phyloP scores from a whole-genome alignment of 345 rosid species.

The Reutealis trisperma region DNA sequence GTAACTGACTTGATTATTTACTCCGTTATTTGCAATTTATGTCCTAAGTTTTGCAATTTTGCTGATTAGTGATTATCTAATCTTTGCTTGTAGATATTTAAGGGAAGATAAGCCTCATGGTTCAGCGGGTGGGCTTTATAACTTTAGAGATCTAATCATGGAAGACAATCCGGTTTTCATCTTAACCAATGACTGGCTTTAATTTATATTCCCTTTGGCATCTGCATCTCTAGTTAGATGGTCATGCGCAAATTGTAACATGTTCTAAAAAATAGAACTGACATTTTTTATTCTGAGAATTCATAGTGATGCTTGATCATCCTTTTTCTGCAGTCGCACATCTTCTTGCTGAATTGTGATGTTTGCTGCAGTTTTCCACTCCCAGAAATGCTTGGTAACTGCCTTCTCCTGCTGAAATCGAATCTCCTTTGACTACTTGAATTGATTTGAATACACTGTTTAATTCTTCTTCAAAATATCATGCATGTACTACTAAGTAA shows the following conservation, averaged over 20 bases:
- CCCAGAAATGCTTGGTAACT: slow-evolving; percentile 67
- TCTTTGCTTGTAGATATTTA: slow-evolving; percentile 25
- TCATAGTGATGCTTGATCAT: slow-evolving; percentile 10
- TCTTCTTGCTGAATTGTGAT: slow-evolving; percentile 78
- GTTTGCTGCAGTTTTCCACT: slow-evolving; percentile 95
- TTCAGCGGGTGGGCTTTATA: slow-evolving; percentile 39
- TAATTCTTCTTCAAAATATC: neutral
- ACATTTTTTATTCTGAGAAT: neutral
- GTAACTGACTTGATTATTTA: slow-evolving; percentile 20
- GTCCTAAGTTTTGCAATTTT: neutral
- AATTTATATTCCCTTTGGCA: neutral
- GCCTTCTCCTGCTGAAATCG: neutral
- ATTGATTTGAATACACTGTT: neutral
- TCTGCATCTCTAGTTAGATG: slow-evolving; percentile 2
- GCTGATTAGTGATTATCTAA: neutral
- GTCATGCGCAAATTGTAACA: neutral
- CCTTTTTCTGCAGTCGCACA: slow-evolving; percentile 56
- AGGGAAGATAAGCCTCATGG: slow-evolving; percentile 42
- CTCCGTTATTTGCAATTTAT: slow-evolving; percentile 1
- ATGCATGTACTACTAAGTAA: neutral
- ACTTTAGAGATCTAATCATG: slow-evolving; percentile 36
- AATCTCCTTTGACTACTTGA: slow-evolving; percentile 2
- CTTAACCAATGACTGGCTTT: neutral
- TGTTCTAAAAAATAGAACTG: neutral
- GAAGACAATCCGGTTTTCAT: slow-evolving; percentile 33